Evolutionary conservation across 495 filamentous ascomycete genomes (phyloP).

Genomic region (Penicillium bialowiezense): DNA sequence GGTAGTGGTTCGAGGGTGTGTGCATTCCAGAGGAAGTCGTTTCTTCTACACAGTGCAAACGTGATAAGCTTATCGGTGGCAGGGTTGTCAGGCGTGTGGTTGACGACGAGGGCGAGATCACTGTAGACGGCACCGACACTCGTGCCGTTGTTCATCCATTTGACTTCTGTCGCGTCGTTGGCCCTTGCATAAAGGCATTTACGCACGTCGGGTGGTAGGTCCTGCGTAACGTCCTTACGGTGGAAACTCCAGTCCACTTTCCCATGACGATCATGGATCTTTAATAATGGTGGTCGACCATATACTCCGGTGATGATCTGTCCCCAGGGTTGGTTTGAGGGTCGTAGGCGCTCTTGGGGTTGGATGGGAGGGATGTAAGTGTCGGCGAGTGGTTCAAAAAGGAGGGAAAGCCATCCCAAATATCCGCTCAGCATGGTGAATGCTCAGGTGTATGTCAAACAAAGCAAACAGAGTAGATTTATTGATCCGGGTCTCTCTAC

Average conservation of each 20-base stretch:
- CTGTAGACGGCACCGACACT: not conserved
- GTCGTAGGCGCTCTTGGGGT: slow-evolving; percentile 16
- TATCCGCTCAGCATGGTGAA: slow-evolving; percentile 13
- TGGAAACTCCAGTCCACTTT: not conserved
- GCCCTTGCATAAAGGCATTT: slow-evolving; percentile 17
- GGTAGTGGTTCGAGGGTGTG: slow-evolving; percentile 26
- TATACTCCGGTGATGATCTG: slow-evolving; percentile 27
- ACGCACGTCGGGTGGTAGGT: slow-evolving; percentile 9
- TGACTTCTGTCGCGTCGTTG: slow-evolving; percentile 10
- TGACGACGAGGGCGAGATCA: slow-evolving; percentile 10
- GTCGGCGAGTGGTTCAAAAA: slow-evolving; percentile 14
- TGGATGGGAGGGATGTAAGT: slow-evolving; percentile 17
- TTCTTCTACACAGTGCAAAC: slow-evolving; percentile 22
- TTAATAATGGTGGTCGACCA: slow-evolving; percentile 20
- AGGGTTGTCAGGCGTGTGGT: slow-evolving; percentile 24
- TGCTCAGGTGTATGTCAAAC: not conserved
- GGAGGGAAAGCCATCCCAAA: slow-evolving; percentile 14
- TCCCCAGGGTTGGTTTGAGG: slow-evolving; percentile 17
- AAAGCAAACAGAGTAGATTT: no score
- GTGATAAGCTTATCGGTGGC: slow-evolving; percentile 25
- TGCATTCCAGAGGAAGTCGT: slow-evolving; percentile 22
- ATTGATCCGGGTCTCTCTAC: no score
- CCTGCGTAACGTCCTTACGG: slow-evolving; percentile 3
- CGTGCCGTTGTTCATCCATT: not conserved
- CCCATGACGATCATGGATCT: slow-evolving; percentile 25